Conservation (phyloP, 1,139 yeast species). For the Candida albicans region DNA sequence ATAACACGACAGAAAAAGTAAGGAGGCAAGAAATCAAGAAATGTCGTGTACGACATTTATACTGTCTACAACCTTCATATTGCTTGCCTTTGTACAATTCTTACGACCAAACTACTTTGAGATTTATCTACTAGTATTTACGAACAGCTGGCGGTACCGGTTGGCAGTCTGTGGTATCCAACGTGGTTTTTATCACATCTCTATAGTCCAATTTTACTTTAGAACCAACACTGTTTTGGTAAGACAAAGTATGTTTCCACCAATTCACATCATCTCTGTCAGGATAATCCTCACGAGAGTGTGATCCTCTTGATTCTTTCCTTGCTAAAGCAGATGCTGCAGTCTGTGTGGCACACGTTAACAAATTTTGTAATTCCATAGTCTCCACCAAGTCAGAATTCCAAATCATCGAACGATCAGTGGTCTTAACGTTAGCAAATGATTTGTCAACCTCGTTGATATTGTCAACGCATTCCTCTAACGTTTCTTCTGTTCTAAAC, state of each 20-base stretch:
- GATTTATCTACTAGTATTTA: constrained; percentile 57
- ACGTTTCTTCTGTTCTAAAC: constrained; percentile 88
- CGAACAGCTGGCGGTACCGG: constrained; percentile 96
- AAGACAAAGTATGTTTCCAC: constrained; percentile 97
- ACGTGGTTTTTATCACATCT: constrained; percentile 75
- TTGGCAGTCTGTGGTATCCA: constrained; percentile 90
- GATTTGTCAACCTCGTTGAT: constrained; percentile 74
- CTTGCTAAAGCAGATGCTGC: constrained; percentile 94
- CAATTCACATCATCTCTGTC: constrained; percentile 93
- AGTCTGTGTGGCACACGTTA: constrained; percentile 96
- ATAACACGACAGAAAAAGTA: not conserved
- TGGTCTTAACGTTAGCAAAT: constrained; percentile 68
- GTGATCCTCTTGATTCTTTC: constrained; percentile 98
- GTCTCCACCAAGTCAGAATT: constrained; percentile 96
- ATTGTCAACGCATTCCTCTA: constrained; percentile 86
- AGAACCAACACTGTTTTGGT: constrained; percentile 76
- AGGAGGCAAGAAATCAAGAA: not conserved
- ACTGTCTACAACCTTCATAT: not conserved
- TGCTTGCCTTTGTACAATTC: not conserved
- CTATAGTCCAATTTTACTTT: constrained; percentile 79
- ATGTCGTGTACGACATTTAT: constrained; percentile 1
- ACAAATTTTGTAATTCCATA: constrained; percentile 90
- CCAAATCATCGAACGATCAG: constrained; percentile 98
- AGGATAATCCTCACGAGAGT: constrained; percentile 97
- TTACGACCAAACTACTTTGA: not conserved